Percentiles rank a stretch among this genome's conserved stretches.
These are phyloP conservation scores for Ilex aquifolium DNA, from an alignment of 257 asterid species.

Conservation along the genomic window DNA sequence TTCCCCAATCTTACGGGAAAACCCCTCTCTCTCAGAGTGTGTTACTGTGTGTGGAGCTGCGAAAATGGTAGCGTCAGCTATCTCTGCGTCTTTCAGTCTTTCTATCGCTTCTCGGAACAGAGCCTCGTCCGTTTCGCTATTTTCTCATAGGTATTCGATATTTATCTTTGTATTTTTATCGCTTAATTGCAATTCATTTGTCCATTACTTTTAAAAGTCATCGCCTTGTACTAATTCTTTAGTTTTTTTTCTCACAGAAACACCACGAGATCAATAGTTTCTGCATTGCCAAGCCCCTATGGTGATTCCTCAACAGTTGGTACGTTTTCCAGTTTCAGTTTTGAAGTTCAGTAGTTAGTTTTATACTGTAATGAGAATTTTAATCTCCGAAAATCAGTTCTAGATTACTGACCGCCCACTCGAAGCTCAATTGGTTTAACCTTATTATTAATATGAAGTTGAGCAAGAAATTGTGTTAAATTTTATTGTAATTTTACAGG, in stretches of 20 bases:
- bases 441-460: not conserved
- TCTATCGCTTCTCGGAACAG: conserved; percentile 29
- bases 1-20: conserved; percentile 9
- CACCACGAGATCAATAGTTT: conserved; percentile 25
- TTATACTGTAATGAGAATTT: not conserved
- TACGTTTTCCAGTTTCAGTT: conserved; percentile 12
- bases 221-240: not conserved
- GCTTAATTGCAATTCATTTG: not conserved
- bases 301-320: conserved; percentile 50
- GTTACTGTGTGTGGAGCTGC: no score
- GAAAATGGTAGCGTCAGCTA: conserved; percentile 57
- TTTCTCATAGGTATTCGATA: conserved; percentile 32
- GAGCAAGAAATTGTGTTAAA: conserved; percentile 9
- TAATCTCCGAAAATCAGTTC: not conserved
- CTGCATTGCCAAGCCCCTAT: conserved; percentile 44
- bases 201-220: not conserved
- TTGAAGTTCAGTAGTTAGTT: conserved; percentile 1
- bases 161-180: not conserved
- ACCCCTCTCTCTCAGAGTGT: conserved; percentile 5
- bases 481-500: conserved; percentile 35
- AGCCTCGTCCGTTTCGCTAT: conserved; percentile 16
- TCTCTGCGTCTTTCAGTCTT: conserved; percentile 42
- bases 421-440: not conserved
- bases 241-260: conserved; percentile 28
- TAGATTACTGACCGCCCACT: not conserved